A percentile compares a stretch with the other conserved stretches of the same genome.
phyloP scores from a whole-genome alignment of 768 basidiomycete species.

The Tricholoma hemisulphureum region DNA sequence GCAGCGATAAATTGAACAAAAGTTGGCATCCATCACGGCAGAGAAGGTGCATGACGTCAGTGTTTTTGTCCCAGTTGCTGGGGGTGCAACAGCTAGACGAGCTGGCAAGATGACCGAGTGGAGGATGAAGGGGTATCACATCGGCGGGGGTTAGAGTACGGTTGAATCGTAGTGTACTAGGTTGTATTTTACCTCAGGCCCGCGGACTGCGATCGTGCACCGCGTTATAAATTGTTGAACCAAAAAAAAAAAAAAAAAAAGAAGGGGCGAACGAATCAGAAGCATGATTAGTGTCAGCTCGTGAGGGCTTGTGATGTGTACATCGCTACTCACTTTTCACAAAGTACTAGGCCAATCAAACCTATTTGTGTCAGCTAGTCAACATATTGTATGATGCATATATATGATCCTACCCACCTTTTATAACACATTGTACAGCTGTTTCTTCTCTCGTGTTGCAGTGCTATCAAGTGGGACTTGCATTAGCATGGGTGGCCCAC shows the following conservation, averaged over 20 bases:
- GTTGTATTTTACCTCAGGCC: no score
- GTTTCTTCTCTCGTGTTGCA: slow-evolving; percentile 64
- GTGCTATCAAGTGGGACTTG: slow-evolving; percentile 20
- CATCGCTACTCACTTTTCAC: slow-evolving; percentile 54
- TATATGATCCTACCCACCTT: slow-evolving; percentile 41
- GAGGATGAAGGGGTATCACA: slow-evolving; percentile 6
- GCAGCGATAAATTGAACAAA: slow-evolving; percentile 57
- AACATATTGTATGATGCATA: slow-evolving; percentile 7
- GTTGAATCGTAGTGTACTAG: no score
- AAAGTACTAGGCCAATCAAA: slow-evolving; percentile 69
- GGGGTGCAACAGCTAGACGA: slow-evolving; percentile 10
- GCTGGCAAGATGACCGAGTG: slow-evolving; percentile 6
- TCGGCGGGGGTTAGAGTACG: no score
- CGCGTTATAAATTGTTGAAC: no score
- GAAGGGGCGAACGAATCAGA: slow-evolving; percentile 12
- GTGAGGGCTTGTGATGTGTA: neutral
- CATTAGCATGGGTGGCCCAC: neutral
- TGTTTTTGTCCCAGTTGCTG: slow-evolving; percentile 47
- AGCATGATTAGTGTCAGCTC: neutral
- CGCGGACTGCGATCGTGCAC: no score
- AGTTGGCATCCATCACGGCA: slow-evolving; percentile 67
- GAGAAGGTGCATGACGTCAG: slow-evolving; percentile 71
- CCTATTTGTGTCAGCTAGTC: slow-evolving; percentile 24
- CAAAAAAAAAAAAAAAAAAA: no score
- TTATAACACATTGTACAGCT: slow-evolving; percentile 86